Percentiles rank a stretch among this genome's conserved stretches.
Evolutionary conservation across 495 filamentous ascomycete species (phyloP).

Genomic region (Penicillium atrosanguineum): DNA sequence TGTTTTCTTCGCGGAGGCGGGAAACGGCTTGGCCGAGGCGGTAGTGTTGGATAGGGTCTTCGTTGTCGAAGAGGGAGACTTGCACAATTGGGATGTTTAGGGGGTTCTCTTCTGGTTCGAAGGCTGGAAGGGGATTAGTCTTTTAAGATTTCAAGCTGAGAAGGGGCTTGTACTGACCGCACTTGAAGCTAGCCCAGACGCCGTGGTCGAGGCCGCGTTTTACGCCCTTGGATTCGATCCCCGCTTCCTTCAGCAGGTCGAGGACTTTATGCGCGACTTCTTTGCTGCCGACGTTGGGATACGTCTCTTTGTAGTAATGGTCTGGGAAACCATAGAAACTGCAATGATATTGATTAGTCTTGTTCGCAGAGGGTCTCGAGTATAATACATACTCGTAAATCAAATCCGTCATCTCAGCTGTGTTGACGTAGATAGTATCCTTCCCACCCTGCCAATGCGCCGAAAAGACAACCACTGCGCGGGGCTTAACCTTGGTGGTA

Average conservation of each 20-base stretch:
- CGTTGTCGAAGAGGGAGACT: slow-evolving; percentile 68
- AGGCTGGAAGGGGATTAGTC: slow-evolving; percentile 42
- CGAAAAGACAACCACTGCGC: slow-evolving; percentile 81
- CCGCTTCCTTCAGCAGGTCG: slow-evolving; percentile 52
- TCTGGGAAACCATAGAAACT: slow-evolving; percentile 78
- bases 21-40: slow-evolving; percentile 67
- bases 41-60: slow-evolving; percentile 70
- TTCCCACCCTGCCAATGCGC: slow-evolving; percentile 75
- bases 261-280: slow-evolving; percentile 67
- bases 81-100: slow-evolving; percentile 77
- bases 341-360: slow-evolving; percentile 1
- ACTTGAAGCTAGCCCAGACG: slow-evolving; percentile 72
- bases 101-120: slow-evolving; percentile 70
- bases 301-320: slow-evolving; percentile 60
- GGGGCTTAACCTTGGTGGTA: slow-evolving; percentile 73
- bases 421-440: slow-evolving; percentile 68
- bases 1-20: slow-evolving; percentile 64
- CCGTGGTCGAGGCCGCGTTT: slow-evolving; percentile 78
- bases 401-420: slow-evolving; percentile 63
- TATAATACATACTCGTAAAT: slow-evolving; percentile 74
- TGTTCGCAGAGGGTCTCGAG: not conserved
- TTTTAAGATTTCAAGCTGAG: not conserved
- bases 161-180: slow-evolving; percentile 37
- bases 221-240: slow-evolving; percentile 63
- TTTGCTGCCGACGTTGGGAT: slow-evolving; percentile 65